phyloP scores from a whole-genome alignment of 78 protist species.

The Dictyostelium intermedium region DNA sequence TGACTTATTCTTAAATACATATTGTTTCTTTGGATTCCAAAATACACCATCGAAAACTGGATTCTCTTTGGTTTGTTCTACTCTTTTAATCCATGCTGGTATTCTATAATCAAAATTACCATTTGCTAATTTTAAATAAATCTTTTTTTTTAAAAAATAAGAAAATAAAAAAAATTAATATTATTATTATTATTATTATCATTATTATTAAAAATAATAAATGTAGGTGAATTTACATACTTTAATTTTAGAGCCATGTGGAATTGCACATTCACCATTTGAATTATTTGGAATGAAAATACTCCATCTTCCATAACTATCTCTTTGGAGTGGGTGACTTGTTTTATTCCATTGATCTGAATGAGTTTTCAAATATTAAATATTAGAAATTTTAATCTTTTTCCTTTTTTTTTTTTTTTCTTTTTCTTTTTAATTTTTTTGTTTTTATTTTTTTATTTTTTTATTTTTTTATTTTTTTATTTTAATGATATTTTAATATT shows the following conservation, averaged over 20 bases:
- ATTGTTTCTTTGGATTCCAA: conserved; percentile 85
- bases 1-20: conserved; percentile 42
- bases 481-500: not conserved
- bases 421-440: not conserved
- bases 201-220: not conserved
- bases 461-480: not conserved
- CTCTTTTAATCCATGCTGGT: conserved; percentile 91
- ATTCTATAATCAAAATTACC: conserved; percentile 87
- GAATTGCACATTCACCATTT: conserved; percentile 85
- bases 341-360: conserved; percentile 84
- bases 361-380: too few species aligned
- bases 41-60: conserved; percentile 81
- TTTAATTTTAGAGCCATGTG: conserved; percentile 84
- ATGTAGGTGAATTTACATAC: not conserved
- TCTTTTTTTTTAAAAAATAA: not conserved
- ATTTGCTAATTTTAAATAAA: conserved; percentile 38
- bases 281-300: conserved; percentile 63
- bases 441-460: not conserved
- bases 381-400: too few species aligned
- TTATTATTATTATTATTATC: not conserved
- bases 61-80: conserved; percentile 76
- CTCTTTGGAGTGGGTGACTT: conserved; percentile 29
- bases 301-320: conserved; percentile 87
- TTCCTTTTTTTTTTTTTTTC: too few species aligned
- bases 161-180: not conserved